phyloP scores from a whole-genome alignment of 2,329 filamentous ascomycete species.

The Leptodontidium sp. region DNA sequence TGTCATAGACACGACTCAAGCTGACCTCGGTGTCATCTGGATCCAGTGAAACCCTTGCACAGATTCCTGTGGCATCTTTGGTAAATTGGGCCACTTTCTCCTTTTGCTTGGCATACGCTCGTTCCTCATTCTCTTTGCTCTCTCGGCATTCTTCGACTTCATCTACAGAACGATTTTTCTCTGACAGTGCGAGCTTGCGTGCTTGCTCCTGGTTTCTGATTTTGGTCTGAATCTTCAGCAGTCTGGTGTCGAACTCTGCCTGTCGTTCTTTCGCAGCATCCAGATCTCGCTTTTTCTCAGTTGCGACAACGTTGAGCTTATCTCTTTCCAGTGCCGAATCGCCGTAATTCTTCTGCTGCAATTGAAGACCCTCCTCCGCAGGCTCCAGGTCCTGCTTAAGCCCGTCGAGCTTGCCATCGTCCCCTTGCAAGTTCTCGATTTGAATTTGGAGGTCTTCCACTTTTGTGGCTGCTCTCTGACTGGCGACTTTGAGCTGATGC shows the following conservation, averaged over 20 bases:
- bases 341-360: slow-evolving; percentile 64
- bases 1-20: slow-evolving; percentile 61
- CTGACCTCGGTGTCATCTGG: slow-evolving; percentile 68
- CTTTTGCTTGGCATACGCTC: slow-evolving; percentile 56
- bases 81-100: slow-evolving; percentile 61
- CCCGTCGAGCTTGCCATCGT: slow-evolving; percentile 70
- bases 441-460: slow-evolving; percentile 62
- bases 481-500: slow-evolving; percentile 59
- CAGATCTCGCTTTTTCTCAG: slow-evolving; percentile 47
- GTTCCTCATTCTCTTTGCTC: slow-evolving; percentile 55
- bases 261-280: slow-evolving; percentile 52
- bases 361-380: slow-evolving; percentile 52
- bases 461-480: slow-evolving; percentile 67
- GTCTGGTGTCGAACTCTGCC: slow-evolving; percentile 49
- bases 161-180: slow-evolving; percentile 69
- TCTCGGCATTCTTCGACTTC: slow-evolving; percentile 57
- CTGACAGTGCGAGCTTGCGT: slow-evolving; percentile 61
- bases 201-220: slow-evolving; percentile 56
- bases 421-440: slow-evolving; percentile 72
- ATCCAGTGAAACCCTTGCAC: slow-evolving; percentile 67
- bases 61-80: slow-evolving; percentile 61
- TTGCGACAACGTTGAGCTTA: slow-evolving; percentile 53
- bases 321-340: slow-evolving; percentile 58
- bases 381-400: slow-evolving; percentile 67
- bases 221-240: slow-evolving; percentile 65